These are phyloP conservation scores for Diphasiastrum complanatum DNA, from an alignment of 83 land plant species.

Conservation along the genomic window DNA sequence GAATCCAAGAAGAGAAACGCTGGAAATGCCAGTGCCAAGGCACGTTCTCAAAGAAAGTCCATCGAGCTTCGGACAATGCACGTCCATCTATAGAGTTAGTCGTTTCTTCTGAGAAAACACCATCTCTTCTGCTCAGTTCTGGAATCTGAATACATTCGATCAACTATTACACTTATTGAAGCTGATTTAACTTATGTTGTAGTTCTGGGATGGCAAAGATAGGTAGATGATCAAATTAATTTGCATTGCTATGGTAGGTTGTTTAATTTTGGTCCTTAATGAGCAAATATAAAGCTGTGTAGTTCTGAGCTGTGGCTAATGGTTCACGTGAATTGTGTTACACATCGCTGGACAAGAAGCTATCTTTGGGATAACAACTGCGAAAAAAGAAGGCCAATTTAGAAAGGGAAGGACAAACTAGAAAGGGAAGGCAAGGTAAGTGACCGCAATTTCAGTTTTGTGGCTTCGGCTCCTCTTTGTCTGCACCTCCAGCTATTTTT, in stretches of 20 bases:
- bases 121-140: not conserved
- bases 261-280: too few species aligned
- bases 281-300: too few species aligned
- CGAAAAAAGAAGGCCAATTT: too few species aligned
- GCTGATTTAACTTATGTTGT: too few species aligned
- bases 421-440: slow-evolving; percentile 97
- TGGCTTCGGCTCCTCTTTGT: not conserved
- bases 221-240: too few species aligned
- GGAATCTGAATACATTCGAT: not conserved
- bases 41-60: slow-evolving; percentile 67
- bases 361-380: slow-evolving; percentile 97
- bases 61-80: slow-evolving; percentile 82
- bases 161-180: not conserved
- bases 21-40: slow-evolving; percentile 47
- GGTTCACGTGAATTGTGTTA: slow-evolving; percentile 16
- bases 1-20: slow-evolving; percentile 50
- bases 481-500: slow-evolving; percentile 10
- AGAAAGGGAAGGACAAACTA: slow-evolving; percentile 95
- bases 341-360: slow-evolving; percentile 98
- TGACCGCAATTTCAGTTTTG: not conserved
- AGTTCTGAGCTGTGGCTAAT: not conserved
- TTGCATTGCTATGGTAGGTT: too few species aligned
- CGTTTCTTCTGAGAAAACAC: not conserved
- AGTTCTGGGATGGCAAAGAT: too few species aligned
- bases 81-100: slow-evolving; percentile 64